A percentile compares a stretch with the other conserved stretches of the same genome.
phyloP scores from a whole-genome alignment of 2,329 filamentous ascomycete species.

The Seiridium unicorne region DNA sequence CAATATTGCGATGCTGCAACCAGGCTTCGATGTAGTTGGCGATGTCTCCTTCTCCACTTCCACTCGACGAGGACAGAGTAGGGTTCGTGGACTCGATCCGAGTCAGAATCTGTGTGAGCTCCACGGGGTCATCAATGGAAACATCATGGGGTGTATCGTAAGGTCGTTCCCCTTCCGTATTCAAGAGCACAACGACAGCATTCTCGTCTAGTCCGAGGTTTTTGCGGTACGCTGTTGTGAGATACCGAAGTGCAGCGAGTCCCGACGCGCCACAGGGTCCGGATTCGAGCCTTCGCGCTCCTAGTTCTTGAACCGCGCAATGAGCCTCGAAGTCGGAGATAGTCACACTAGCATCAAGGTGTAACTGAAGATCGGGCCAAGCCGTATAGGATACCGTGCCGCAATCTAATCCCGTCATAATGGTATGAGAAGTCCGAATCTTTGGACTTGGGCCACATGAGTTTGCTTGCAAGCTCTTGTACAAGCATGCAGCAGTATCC shows the following conservation, averaged over 20 bases:
- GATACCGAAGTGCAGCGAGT: constrained; percentile 51
- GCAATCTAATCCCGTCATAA: constrained; percentile 75
- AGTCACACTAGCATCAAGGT: constrained; percentile 59
- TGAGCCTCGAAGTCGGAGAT: constrained; percentile 65
- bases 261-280: constrained; percentile 39
- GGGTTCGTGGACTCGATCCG: constrained; percentile 50
- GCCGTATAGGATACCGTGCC: constrained; percentile 65
- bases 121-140: constrained; percentile 36
- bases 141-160: constrained; percentile 41
- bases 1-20: constrained; percentile 50
- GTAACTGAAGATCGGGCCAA: constrained; percentile 57
- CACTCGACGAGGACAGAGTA: constrained; percentile 35
- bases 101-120: constrained; percentile 42
- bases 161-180: constrained; percentile 61
- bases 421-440: constrained; percentile 58
- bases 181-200: constrained; percentile 64
- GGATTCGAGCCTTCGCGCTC: constrained; percentile 22
- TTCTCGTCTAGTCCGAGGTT: constrained; percentile 37
- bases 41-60: constrained; percentile 44
- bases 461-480: constrained; percentile 49
- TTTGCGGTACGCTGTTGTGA: constrained; percentile 34
- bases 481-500: constrained; percentile 59
- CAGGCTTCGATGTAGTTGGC: constrained; percentile 46
- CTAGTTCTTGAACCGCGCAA: constrained; percentile 52
- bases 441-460: constrained; percentile 36